Evolutionary conservation across 73 alveolate species (phyloP).

Genomic region (Symbiodinium pilosum): DNA sequence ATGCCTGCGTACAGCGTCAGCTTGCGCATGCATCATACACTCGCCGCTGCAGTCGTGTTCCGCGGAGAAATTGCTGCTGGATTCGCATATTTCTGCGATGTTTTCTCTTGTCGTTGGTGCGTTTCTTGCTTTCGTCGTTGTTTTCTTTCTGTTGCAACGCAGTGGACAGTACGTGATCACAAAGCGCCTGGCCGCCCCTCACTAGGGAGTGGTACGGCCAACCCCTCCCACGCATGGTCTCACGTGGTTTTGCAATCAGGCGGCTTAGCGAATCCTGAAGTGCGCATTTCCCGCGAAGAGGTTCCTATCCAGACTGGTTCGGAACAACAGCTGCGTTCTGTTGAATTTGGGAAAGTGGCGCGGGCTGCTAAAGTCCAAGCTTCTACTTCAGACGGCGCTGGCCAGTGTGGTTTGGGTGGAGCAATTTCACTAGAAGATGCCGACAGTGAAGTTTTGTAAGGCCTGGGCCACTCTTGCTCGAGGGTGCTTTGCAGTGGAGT

Average conservation of each 20-base stretch:
- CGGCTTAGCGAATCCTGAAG: not conserved
- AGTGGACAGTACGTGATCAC: not conserved
- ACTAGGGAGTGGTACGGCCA: not conserved
- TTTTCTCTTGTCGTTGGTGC: not conserved
- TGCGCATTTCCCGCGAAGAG: not conserved
- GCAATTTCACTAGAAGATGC: not conserved
- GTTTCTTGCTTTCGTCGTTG: not conserved
- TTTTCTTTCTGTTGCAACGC: not conserved
- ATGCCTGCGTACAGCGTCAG: constrained; percentile 1
- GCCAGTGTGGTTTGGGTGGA: not conserved
- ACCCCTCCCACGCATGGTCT: not conserved
- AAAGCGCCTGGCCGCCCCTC: not conserved
- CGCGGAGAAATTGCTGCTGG: not conserved
- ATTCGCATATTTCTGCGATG: not conserved
- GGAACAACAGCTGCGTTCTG: not conserved
- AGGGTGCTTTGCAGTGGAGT: constrained; percentile 9
- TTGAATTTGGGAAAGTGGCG: not conserved
- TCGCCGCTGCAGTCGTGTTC: not conserved
- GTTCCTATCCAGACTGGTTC: not conserved
- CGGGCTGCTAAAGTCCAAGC: not conserved
- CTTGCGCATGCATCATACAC: constrained; percentile 1
- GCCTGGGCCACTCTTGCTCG: constrained; percentile 6
- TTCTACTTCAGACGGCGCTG: not conserved
- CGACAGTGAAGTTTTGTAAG: not conserved
- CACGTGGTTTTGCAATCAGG: not conserved